These are phyloP conservation scores for Cynara cardunculus DNA, from an alignment of 129 eudicot genomes.

Conservation along the genomic window DNA sequence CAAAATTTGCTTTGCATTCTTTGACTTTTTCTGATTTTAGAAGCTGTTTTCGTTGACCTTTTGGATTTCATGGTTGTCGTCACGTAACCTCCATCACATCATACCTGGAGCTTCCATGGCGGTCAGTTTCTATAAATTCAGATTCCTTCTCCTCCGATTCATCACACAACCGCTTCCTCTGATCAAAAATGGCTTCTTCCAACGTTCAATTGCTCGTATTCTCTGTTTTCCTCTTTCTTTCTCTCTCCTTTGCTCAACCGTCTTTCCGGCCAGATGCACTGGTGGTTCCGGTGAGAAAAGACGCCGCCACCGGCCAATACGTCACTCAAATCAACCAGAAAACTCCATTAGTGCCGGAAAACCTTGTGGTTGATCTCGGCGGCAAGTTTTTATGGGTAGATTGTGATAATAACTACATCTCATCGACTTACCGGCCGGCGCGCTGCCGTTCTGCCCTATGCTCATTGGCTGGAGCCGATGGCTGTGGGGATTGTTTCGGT, in stretches of 20 bases:
- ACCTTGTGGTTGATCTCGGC: constrained; percentile 54
- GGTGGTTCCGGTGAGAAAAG: constrained; percentile 59
- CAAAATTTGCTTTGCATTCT: constrained; percentile 10
- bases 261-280: constrained; percentile 60
- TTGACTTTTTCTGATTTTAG: not conserved
- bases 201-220: not conserved
- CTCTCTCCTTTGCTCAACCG: constrained; percentile 33
- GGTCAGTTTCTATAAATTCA: constrained; percentile 14
- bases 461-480: constrained; percentile 32
- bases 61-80: constrained; percentile 12
- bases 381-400: constrained; percentile 58
- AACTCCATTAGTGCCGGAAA: constrained; percentile 48
- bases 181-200: constrained; percentile 27
- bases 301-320: constrained; percentile 58
- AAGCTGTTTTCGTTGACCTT: not conserved
- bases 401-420: constrained; percentile 41
- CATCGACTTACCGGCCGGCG: constrained; percentile 50
- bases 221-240: constrained; percentile 11
- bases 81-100: constrained; percentile 26
- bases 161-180: not conserved
- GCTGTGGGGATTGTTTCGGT: constrained; percentile 42
- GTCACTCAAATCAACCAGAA: constrained; percentile 43
- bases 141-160: not conserved
- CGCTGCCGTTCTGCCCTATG: constrained; percentile 52
- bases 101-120: not conserved